A percentile compares a stretch with the other conserved stretches of the same genome.
phyloP scores from a whole-genome alignment of 345 rosid genomes.

The Sapria himalayana region DNA sequence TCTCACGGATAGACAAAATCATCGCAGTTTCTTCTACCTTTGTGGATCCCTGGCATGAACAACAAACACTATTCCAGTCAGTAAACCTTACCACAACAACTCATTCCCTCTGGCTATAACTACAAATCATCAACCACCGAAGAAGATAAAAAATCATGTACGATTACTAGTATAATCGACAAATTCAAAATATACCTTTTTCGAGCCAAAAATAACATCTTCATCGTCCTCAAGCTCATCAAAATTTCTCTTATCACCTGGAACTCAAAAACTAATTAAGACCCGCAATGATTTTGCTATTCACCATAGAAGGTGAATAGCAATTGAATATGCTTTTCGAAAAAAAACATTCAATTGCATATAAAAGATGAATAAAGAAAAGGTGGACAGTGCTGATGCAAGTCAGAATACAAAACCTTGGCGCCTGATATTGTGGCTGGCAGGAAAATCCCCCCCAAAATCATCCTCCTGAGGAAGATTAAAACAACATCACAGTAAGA shows the following conservation, averaged over 20 bases:
- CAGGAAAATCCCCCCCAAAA: constrained; percentile 66
- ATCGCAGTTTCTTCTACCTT: constrained; percentile 68
- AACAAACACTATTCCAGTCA: not conserved
- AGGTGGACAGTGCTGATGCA: not conserved
- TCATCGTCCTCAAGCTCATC: constrained; percentile 84
- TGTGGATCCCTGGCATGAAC: constrained; percentile 22
- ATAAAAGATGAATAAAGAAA: not conserved
- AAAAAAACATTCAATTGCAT: not conserved
- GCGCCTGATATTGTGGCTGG: constrained; percentile 19
- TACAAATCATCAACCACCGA: not conserved
- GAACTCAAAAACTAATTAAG: not conserved
- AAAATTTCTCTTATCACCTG: constrained; percentile 59
- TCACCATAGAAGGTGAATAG: too few relatives aligned
- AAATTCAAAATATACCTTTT: constrained; percentile 23
- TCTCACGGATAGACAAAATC: constrained; percentile 79
- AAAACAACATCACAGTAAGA: constrained; percentile 3
- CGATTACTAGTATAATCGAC: too few relatives aligned
- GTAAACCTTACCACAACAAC: not conserved
- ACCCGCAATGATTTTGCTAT: too few relatives aligned
- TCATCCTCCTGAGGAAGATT: constrained; percentile 43
- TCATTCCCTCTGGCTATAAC: not conserved
- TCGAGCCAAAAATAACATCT: constrained; percentile 67
- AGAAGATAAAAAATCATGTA: not conserved
- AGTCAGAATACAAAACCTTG: constrained; percentile 23
- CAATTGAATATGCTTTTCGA: not conserved